Percentiles rank a stretch among this genome's conserved stretches.
phyloP scores from a whole-genome alignment of 352 stramenopile species.

The Pythium dissimile region DNA sequence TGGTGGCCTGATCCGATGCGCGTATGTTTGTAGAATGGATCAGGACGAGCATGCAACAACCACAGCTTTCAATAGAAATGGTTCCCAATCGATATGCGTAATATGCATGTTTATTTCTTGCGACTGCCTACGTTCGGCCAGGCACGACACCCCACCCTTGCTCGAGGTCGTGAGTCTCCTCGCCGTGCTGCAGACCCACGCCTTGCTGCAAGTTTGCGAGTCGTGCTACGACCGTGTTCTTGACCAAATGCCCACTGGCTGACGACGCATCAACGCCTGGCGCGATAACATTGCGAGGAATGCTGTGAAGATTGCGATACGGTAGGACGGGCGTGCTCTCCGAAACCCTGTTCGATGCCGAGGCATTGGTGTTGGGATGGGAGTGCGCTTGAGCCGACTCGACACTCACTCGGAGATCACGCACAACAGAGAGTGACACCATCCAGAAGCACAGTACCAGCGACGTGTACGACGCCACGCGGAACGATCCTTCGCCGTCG shows the following conservation, averaged over 20 bases:
- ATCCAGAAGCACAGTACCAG: slow-evolving; percentile 58
- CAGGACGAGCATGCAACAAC: too few species aligned
- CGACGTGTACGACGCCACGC: slow-evolving; percentile 42
- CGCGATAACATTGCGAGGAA: slow-evolving; percentile 1
- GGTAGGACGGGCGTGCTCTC: neutral
- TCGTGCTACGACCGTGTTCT: neutral
- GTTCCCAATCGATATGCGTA: too few species aligned
- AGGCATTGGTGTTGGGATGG: neutral
- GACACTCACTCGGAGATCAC: slow-evolving; percentile 4
- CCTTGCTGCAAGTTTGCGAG: slow-evolving; percentile 4
- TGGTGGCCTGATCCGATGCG: too few species aligned
- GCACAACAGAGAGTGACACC: slow-evolving; percentile 24
- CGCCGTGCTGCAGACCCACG: neutral
- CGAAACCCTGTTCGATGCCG: too few species aligned
- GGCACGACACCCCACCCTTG: neutral
- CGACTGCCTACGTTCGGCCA: neutral
- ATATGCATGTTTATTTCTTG: too few species aligned
- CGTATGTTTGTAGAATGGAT: too few species aligned
- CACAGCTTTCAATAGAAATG: too few species aligned
- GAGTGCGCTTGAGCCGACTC: neutral
- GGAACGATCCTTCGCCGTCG: slow-evolving; percentile 26
- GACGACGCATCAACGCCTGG: neutral
- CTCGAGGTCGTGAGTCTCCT: neutral
- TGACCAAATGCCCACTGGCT: neutral
- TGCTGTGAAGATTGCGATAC: neutral